Base-by-base conservation (phyloP, 192 early-diverging fungal genomes). In the Neocallimastix lanati region DNA sequence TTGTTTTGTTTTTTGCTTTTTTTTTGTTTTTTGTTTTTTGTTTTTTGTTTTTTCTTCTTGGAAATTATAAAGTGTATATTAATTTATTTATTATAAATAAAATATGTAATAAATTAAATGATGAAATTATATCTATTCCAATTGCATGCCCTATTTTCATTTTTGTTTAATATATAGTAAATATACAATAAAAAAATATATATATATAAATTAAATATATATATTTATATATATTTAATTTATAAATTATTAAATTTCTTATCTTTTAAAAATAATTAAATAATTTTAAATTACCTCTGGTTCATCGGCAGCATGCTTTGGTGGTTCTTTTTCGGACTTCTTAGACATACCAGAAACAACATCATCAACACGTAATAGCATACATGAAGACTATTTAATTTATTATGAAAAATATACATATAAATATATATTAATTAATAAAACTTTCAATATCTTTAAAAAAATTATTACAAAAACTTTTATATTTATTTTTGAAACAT, bases 281-380 rank as follows among this genome's bases (percentile, higher is more conserved):
- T 14, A 38, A 38, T 14, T 38, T 15, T 38, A 12, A 38, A 2
- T 13, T 50, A 50, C 40, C 40, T 50, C 40, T 50, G 40, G 40
- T 50, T 50, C 40, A 21, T 50, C 40, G 21, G 40, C 40, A 50
- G 40, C 40, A 50, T 50, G 40, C 40, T 50, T 50, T 50, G 40
- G 40, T 50, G 40, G 16, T 50, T 50, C 82, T 21, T 28, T 7
- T 29, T 35, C 67, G 29, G 77, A 85, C 80, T 87, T 88, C 79
- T 88, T 90, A 21, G 94, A 94, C 79, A 96, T 82, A 84, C 94
- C 94, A 38, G 94, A 96, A 4, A 99, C 96, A 87, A 99, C 98
- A 86, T 98, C 98, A 83, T 99, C 98, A 38, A 95, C 93, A 78
- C 94, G 91, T 80, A 95, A 83, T 76, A 95, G 82, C 82, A 95